Evolutionary conservation across 306 rosid genomes (phyloP).

Genomic region (Pyrus betulifolia): DNA sequence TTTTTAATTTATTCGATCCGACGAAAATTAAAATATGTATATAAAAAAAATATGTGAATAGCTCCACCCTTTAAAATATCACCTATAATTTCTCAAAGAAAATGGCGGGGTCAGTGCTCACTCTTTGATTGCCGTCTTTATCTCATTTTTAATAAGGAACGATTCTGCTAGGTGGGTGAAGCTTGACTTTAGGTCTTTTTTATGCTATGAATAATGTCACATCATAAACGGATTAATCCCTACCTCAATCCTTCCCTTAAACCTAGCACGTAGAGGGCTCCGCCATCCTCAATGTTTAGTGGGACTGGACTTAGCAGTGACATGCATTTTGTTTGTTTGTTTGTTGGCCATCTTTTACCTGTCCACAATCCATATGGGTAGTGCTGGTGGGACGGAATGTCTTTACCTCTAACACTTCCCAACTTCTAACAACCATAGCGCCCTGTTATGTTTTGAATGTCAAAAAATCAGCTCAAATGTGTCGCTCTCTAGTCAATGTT

Average conservation of each 20-base stretch:
- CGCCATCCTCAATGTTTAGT: too few species aligned
- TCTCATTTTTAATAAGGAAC: slow-evolving; percentile 25
- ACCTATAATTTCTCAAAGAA: neutral
- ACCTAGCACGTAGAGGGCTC: neutral
- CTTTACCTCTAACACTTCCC: neutral
- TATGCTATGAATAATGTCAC: neutral
- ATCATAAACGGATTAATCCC: too few species aligned
- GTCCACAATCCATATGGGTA: neutral
- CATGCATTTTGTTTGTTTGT: neutral
- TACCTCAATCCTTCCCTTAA: too few species aligned
- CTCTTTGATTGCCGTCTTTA: slow-evolving; percentile 20
- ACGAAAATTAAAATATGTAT: too few species aligned
- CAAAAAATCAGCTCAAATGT: neutral
- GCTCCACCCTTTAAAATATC: too few species aligned
- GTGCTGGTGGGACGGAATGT: neutral
- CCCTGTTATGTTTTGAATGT: neutral
- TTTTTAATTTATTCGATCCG: fast-evolving
- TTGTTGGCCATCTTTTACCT: neutral
- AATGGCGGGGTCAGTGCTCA: slow-evolving; percentile 17
- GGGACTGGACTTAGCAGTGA: too few species aligned
- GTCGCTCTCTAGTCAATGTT: neutral
- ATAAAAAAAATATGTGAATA: too few species aligned
- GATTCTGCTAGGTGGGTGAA: slow-evolving; percentile 35
- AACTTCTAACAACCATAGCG: neutral
- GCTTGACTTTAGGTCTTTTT: slow-evolving; percentile 6